Percentiles rank a stretch among this genome's conserved stretches.
phyloP scores from a whole-genome alignment of 2,329 filamentous ascomycete genomes.

The Capronia coronata region DNA sequence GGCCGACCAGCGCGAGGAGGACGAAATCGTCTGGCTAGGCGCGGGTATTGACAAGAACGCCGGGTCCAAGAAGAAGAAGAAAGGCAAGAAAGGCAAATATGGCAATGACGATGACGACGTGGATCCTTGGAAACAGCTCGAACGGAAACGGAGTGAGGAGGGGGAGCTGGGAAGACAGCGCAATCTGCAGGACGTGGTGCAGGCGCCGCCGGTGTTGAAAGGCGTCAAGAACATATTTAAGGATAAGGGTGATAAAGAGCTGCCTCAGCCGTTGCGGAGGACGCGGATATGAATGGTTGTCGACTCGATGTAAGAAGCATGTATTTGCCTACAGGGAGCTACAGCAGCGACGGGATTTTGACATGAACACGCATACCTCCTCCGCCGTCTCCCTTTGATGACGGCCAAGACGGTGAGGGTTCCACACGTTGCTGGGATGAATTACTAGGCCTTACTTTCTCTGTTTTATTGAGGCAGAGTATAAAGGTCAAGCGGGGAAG shows the following conservation, averaged over 20 bases:
- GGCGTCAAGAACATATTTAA: conserved; percentile 33
- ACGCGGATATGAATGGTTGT: too few species aligned
- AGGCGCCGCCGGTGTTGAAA: conserved; percentile 67
- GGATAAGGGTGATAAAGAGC: conserved; percentile 6
- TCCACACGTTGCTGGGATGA: too few species aligned
- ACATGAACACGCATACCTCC: too few species aligned
- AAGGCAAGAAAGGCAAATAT: conserved; percentile 37
- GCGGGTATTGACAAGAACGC: conserved; percentile 39
- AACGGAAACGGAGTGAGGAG: conserved; percentile 56
- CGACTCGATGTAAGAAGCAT: too few species aligned
- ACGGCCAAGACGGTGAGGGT: too few species aligned
- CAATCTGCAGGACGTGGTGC: conserved; percentile 43
- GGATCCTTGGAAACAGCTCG: conserved; percentile 72
- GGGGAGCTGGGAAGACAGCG: conserved; percentile 30
- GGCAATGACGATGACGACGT: conserved; percentile 53
- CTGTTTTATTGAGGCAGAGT: too few species aligned
- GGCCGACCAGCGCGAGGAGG: conserved; percentile 56
- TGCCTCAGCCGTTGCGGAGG: too few species aligned
- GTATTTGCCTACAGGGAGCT: too few species aligned
- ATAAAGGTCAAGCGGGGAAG: too few species aligned
- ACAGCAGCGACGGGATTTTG: too few species aligned
- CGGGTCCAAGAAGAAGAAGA: conserved; percentile 44
- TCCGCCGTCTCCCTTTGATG: too few species aligned
- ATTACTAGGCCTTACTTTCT: too few species aligned
- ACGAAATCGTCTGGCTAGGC: conserved; percentile 58